Evolutionary conservation across 1,284 basidiomycete species (phyloP), one percentile per base, ranked within the genome.

Genomic region (Leucoagaricus sp.): DNA sequence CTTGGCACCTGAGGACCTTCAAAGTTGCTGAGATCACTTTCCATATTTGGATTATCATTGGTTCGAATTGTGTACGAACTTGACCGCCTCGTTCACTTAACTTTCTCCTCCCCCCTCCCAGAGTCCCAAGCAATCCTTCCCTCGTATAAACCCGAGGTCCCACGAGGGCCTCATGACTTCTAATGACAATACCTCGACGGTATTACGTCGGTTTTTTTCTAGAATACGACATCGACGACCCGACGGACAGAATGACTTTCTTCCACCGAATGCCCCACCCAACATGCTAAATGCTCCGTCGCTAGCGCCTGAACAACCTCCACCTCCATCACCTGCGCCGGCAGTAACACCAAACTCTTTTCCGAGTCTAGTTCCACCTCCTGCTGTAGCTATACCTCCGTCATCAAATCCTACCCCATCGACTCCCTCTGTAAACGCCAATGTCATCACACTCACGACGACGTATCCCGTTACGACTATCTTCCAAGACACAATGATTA

Each of bases 401-500:
- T n/a, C 53, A n/a, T 23, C 28, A n/a, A 8, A 12, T 15, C 29
- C 49, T 28, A 41, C 49, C 13, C 17, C 29, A 33, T 12, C 21
- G 10, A 17, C 54, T 28, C 25, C 51, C 23, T 36, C 34, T 40
- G 21, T n/a, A 5, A 17, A 17, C 34, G 21, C 38, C 42, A 33
- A n/a, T 21, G n/a, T 40, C 31, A 50, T 33, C n/a, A 36, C 47
- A 12, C 45, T 61, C 33, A 57, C 57, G 34, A 61, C 60, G 41
- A 49, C 52, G 10, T 72, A 77, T 62, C 69, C 75, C 41, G 58
- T 71, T 34, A 72, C 72, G 15, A 76, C 74, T 34, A 56, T 75
- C 57, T 72, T 69, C n/a, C 66, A 74, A 63, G 64, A 74, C 33
- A 71, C 70, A 25, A 76, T 77, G 38, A 80, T 80, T 26, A 74